Evolutionary conservation across 2,329 filamentous ascomycete species (phyloP), one percentile per base, ranked within the genome.

Genomic region (Calcarisporium arbuscula): DNA sequence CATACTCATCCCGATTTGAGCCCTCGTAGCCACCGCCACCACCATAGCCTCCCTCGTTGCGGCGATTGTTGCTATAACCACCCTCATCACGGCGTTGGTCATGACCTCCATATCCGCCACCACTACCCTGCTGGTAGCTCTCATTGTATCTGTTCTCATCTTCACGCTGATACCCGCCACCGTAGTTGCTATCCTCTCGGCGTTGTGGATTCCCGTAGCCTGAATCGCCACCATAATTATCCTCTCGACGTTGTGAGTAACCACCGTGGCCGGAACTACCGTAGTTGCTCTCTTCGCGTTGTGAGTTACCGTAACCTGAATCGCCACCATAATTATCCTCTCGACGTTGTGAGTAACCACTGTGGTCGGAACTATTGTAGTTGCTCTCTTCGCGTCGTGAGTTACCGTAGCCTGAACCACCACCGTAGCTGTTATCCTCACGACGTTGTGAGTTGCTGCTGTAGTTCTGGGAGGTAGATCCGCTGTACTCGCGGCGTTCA

Each of bases 401-500:
- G 26, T 52, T 46, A 16, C 50, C 28, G 8, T 29, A 49, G 30
- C 50, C 50, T 27, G 48, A 44, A 14, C 45, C 40, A 17, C 43
- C 47, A 26, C 49, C 40, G 21, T 43, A 42, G 28, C 43, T 43
- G 41, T 40, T 38, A n/a, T 47, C 39, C 11, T 41, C 30, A 12
- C 41, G 34, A 8, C 41, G 30, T 8, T 41, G 32, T 28, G 43
- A 40, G 12, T 45, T 38, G 19, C 40, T 42, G 21, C 47, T 37
- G 25, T 45, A 43, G 23, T 42, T 47, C 14, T 47, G 46, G 21
- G 51, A 50, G 27, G 44, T 53, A 12, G 58, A 62, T 29, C 58
- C 56, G 19, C 58, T 52, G 34, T 64, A 64, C 35, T 72, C 68
- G 15, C 59, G 65, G 19, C 66, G 64, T 56, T 81, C 74, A 22